phyloP scores from a whole-genome alignment of 768 basidiomycete genomes.

The Leccinum imitatum region DNA sequence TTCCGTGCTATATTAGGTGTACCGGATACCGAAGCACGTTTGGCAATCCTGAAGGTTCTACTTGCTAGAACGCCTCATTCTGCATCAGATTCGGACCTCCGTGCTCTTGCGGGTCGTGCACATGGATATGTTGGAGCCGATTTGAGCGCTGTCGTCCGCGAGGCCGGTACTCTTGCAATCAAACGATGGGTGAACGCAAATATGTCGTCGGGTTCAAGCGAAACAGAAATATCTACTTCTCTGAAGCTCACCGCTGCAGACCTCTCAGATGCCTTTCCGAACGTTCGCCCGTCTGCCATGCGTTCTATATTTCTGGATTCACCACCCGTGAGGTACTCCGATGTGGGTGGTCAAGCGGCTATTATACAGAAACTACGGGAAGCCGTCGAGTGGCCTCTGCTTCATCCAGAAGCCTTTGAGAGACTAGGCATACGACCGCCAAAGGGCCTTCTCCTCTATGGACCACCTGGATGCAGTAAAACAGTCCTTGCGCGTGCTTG shows the following conservation, averaged over 20 bases:
- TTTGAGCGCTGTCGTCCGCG: conserved; percentile 85
- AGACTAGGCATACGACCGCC: conserved; percentile 87
- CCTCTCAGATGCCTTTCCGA: conserved; percentile 67
- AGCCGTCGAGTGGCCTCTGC: conserved; percentile 92
- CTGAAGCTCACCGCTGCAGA: conserved; percentile 58
- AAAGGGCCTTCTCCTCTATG: conserved; percentile 88
- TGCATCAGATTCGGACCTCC: conserved; percentile 60
- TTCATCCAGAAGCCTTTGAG: conserved; percentile 82
- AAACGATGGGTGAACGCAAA: conserved; percentile 64
- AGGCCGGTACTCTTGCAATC: conserved; percentile 90
- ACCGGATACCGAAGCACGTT: conserved; percentile 82
- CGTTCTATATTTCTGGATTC: conserved; percentile 90
- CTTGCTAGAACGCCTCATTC: conserved; percentile 77
- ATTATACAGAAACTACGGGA: conserved; percentile 88
- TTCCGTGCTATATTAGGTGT: conserved; percentile 55
- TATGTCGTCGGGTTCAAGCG: conserved; percentile 6
- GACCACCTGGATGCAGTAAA: conserved; percentile 97
- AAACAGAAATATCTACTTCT: conserved; percentile 12
- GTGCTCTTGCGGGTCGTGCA: conserved; percentile 67
- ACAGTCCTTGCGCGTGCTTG: conserved; percentile 90
- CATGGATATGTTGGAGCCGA: conserved; percentile 99
- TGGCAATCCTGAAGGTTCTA: conserved; percentile 84
- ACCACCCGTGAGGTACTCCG: conserved; percentile 76
- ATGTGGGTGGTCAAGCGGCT: conserved; percentile 83
- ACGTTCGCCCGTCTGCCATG: conserved; percentile 90